Evolutionary conservation across 140 eudicot genomes (phyloP), one percentile per base, ranked within the genome.

Genomic region (Ambrosia hybrid): DNA sequence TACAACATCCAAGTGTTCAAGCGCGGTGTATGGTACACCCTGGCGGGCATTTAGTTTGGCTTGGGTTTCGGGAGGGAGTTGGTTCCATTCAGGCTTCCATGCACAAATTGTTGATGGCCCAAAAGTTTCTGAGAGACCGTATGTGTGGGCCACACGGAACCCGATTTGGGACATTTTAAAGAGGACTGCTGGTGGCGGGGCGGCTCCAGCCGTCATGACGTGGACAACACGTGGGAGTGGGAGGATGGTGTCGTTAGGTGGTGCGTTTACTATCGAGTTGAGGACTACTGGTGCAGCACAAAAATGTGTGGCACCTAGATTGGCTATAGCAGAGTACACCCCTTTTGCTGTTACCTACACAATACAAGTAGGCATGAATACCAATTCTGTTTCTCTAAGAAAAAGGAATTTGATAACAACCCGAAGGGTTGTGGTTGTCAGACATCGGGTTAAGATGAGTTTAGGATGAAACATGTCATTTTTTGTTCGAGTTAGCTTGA

Each of bases 71-170:
- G 78, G 84, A 2, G 91, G 88, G 12, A 86, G 80, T 5, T 80
- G 33, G 72, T 92, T 92, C 98, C 98, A 89, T 73, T 89, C 90
- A 1, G 96, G 90, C 71, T 86, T 89, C 98, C 98, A 92, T 11
- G 85, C 98, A 41, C 96, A 92, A 2, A 89, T 75, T 0, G 92
- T 85, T 9, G 95, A 81, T 16, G 98, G 98, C 2, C 98, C 98
- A 38, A 73, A 86, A 3, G 96, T 87, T 80, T 89, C 95, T 0
- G 95, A 83, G 75, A 92, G 96, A 15, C 95, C 96, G 13, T 89
- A 92, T 1, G 95, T 83, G 81, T 92, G 96, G 6, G 92, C 58
- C 17, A 92, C 95, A 5, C 84, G 86, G n/a, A 92, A 92, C 45
- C 98, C 98, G 3, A 56, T 83, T 68, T 74, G 69, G 17, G 84